phyloP scores from a whole-genome alignment of 176 grass and related monocot species.

The Musa schizocarpa region DNA sequence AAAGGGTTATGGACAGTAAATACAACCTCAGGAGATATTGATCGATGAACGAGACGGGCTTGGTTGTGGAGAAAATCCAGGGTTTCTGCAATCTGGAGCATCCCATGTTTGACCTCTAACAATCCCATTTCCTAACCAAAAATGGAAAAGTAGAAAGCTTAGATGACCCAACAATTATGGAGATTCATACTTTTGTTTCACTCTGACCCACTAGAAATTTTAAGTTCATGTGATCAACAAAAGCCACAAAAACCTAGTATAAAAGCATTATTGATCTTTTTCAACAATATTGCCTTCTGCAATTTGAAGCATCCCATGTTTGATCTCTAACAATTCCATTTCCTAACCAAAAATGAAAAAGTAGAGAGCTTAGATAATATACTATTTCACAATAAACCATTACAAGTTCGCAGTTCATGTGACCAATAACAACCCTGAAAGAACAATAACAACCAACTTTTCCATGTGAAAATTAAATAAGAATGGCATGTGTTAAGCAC shows the following conservation, averaged over 20 bases:
- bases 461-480: too few species aligned
- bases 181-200: too few species aligned
- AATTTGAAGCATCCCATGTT: slow-evolving; percentile 94
- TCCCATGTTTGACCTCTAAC: slow-evolving; percentile 92
- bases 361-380: neutral
- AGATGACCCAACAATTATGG: neutral
- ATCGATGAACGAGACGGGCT: slow-evolving; percentile 86
- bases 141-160: neutral
- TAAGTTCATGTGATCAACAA: too few species aligned
- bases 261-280: too few species aligned
- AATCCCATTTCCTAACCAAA: slow-evolving; percentile 78
- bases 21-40: slow-evolving; percentile 90
- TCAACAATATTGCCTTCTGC: slow-evolving; percentile 24
- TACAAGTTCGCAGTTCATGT: too few species aligned
- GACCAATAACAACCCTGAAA: too few species aligned
- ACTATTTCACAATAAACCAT: too few species aligned
- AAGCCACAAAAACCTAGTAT: too few species aligned
- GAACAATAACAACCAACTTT: too few species aligned
- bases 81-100: slow-evolving; percentile 91
- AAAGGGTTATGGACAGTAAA: neutral
- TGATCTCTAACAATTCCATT: slow-evolving; percentile 93
- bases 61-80: slow-evolving; percentile 98
- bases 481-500: too few species aligned
- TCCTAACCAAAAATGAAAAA: slow-evolving; percentile 35
- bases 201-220: too few species aligned